Conservation (phyloP, 345 rosid genomes). For the Boechera retrofracta region DNA sequence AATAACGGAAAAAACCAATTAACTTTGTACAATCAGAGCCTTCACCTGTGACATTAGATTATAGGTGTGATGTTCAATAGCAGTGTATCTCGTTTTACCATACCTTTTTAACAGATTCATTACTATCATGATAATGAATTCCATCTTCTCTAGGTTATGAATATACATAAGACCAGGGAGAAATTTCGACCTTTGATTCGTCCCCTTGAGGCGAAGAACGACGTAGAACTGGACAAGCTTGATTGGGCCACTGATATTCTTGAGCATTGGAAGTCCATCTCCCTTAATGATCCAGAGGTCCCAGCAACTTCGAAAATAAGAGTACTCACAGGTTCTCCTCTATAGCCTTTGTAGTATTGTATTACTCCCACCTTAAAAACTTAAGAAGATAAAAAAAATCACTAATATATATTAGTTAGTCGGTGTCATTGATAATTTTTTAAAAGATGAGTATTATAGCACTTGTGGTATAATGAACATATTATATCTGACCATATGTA, state of each 20-base stretch:
- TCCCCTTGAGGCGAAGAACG: constrained; percentile 55
- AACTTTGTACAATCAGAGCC: constrained; percentile 13
- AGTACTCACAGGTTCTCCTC: constrained; percentile 63
- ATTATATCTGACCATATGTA: constrained; percentile 9
- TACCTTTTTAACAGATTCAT: constrained; percentile 16
- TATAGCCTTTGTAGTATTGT: constrained; percentile 10
- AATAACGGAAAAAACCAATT: neutral
- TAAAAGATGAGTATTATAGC: neutral
- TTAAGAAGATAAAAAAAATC: neutral
- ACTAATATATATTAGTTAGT: neutral
- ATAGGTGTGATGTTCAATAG: constrained; percentile 6
- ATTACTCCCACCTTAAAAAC: neutral
- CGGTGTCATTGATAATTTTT: neutral
- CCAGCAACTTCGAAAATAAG: constrained; percentile 62
- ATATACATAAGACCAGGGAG: constrained; percentile 60
- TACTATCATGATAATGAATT: constrained; percentile 20
- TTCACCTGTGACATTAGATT: constrained; percentile 25
- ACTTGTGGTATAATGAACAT: neutral
- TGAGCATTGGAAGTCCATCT: constrained; percentile 49
- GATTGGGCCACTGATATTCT: constrained; percentile 56
- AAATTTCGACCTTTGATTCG: constrained; percentile 67
- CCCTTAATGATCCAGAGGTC: constrained; percentile 42
- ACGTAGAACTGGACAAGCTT: constrained; percentile 49
- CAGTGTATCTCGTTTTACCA: constrained; percentile 33
- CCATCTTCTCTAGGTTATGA: constrained; percentile 62